phyloP scores from a whole-genome alignment of 2,329 filamentous ascomycete genomes.

The Zymoseptoria passerinii region DNA sequence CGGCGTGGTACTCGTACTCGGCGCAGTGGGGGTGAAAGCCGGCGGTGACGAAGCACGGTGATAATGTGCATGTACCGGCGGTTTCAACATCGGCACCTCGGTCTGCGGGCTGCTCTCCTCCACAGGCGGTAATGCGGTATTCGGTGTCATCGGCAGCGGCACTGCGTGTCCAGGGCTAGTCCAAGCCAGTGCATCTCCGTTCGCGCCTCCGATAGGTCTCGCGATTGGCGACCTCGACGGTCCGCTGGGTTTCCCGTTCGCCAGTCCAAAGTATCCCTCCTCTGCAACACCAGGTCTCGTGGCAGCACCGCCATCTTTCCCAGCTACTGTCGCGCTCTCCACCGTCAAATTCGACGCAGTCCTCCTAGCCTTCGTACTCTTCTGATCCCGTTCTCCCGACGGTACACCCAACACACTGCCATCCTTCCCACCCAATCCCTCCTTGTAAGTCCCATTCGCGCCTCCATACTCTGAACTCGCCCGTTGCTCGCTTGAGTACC shows the following conservation, averaged over 20 bases:
- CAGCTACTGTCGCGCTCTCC: constrained; percentile 7
- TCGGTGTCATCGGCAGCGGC: constrained; percentile 17
- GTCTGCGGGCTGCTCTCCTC: constrained; percentile 23
- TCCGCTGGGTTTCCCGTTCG: constrained; percentile 30
- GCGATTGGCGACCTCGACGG: constrained; percentile 26
- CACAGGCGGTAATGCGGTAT: constrained; percentile 20
- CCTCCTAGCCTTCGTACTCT: constrained; percentile 28
- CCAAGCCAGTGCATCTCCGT: constrained; percentile 12
- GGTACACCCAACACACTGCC: constrained; percentile 24
- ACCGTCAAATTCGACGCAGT: constrained; percentile 18
- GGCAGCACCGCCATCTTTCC: not conserved
- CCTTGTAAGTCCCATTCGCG: constrained; percentile 34
- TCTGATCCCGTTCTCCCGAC: constrained; percentile 21
- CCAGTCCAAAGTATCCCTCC: constrained; percentile 40
- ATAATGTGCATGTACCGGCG: constrained; percentile 14
- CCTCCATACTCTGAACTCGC: constrained; percentile 26
- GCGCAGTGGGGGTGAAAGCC: constrained; percentile 23
- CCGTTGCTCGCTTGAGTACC: not conserved
- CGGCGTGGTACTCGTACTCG: constrained; percentile 37
- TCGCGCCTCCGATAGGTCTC: constrained; percentile 12
- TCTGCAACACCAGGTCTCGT: constrained; percentile 28
- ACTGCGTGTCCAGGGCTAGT: constrained; percentile 14
- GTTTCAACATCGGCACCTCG: constrained; percentile 18
- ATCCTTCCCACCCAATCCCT: constrained; percentile 24
- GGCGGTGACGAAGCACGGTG: constrained; percentile 32